A percentile compares a stretch with the other conserved stretches of the same genome.
Evolutionary conservation across 2,329 filamentous ascomycete genomes (phyloP).

Genomic region (Dendrostoma leiphaemia): DNA sequence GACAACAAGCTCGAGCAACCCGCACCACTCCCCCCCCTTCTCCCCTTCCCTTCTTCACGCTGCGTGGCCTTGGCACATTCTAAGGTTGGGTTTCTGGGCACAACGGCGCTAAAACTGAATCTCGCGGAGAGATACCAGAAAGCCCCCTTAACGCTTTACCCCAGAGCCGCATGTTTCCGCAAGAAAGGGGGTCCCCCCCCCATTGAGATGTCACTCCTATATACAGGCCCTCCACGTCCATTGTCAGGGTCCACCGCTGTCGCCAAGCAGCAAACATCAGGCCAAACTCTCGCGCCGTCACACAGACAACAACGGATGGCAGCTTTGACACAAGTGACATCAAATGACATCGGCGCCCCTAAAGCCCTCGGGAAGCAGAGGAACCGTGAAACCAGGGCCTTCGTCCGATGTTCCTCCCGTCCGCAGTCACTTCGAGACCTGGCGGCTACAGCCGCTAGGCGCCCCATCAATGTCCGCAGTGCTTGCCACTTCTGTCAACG

Average conservation of each 20-base stretch:
- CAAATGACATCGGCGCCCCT: background rate
- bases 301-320: constrained; percentile 2
- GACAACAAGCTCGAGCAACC: too few relatives aligned
- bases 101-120: too few relatives aligned
- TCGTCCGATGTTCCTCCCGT: background rate
- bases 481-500: background rate
- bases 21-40: too few relatives aligned
- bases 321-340: background rate
- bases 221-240: background rate
- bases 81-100: too few relatives aligned
- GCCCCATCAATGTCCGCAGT: background rate
- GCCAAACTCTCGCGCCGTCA: constrained; percentile 11
- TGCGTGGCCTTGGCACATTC: too few relatives aligned
- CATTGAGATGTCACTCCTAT: background rate
- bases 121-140: too few relatives aligned
- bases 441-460: too few relatives aligned
- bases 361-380: background rate
- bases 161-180: too few relatives aligned
- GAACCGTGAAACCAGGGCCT: background rate
- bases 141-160: too few relatives aligned
- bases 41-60: too few relatives aligned
- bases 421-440: too few relatives aligned
- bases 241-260: too few relatives aligned
- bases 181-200: background rate
- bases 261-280: constrained; percentile 13